Conservation (phyloP, 2,329 filamentous ascomycete species). For the Sclerotinia borealis region DNA sequence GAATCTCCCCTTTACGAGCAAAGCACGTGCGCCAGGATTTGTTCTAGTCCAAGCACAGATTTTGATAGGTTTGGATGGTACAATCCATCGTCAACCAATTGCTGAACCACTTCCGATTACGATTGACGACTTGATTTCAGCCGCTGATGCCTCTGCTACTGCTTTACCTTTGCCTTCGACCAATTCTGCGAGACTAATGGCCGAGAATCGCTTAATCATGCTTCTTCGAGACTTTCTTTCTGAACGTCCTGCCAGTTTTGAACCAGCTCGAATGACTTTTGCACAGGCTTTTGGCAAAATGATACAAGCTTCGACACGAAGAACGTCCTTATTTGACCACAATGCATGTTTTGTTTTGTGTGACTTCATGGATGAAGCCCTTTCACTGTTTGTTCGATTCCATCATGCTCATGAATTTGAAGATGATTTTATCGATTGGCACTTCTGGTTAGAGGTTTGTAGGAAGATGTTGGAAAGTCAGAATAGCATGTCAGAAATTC, state of each 20-base stretch:
- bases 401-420: slow-evolving; percentile 37
- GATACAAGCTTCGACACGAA: slow-evolving; percentile 55
- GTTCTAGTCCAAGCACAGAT: slow-evolving; percentile 64
- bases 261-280: slow-evolving; percentile 51
- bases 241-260: slow-evolving; percentile 48
- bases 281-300: slow-evolving; percentile 56
- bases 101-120: slow-evolving; percentile 48
- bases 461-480: slow-evolving; percentile 63
- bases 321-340: slow-evolving; percentile 62
- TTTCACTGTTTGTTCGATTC: slow-evolving; percentile 58
- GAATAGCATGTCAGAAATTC: slow-evolving; percentile 66
- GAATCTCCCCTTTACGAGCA: slow-evolving; percentile 47
- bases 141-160: slow-evolving; percentile 52
- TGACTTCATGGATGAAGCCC: slow-evolving; percentile 65
- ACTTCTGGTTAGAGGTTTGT: slow-evolving; percentile 64
- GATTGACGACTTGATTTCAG: slow-evolving; percentile 59
- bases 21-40: slow-evolving; percentile 53
- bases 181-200: slow-evolving; percentile 61
- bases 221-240: slow-evolving; percentile 63
- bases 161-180: slow-evolving; percentile 48
- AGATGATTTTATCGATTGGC: slow-evolving; percentile 50
- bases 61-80: slow-evolving; percentile 58
- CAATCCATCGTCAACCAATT: slow-evolving; percentile 54
- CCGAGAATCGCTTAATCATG: slow-evolving; percentile 65
- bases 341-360: slow-evolving; percentile 68